phyloP scores from a whole-genome alignment of 202 grass and related monocot species.

The Elaeis oleifera region DNA sequence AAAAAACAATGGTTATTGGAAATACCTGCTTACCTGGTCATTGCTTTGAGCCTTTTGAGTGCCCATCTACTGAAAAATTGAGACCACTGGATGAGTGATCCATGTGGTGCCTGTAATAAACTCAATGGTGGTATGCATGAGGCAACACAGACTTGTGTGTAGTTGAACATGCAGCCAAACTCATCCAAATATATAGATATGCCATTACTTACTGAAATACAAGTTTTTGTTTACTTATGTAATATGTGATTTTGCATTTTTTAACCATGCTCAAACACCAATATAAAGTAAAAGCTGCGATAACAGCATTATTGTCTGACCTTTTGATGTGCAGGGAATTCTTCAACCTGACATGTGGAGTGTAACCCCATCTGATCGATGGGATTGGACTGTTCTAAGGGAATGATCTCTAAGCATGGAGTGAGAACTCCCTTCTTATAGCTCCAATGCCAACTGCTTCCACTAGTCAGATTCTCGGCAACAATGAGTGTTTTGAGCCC shows the following conservation, averaged over 20 bases:
- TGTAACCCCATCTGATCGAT: slow-evolving; percentile 56
- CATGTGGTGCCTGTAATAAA: too few relatives aligned
- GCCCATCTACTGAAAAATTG: too few relatives aligned
- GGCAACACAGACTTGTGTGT: too few relatives aligned
- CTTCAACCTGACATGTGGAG: slow-evolving; percentile 97
- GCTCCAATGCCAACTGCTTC: slow-evolving; percentile 99
- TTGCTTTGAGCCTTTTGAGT: too few relatives aligned
- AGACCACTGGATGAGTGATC: too few relatives aligned
- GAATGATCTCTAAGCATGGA: slow-evolving; percentile 67
- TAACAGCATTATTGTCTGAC: not conserved
- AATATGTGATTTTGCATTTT: not conserved
- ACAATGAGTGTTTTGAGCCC: slow-evolving; percentile 96
- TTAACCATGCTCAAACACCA: not conserved
- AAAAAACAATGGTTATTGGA: too few relatives aligned
- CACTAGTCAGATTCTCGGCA: slow-evolving; percentile 98
- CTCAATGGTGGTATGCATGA: too few relatives aligned
- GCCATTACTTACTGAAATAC: too few relatives aligned
- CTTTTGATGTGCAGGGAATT: slow-evolving; percentile 48
- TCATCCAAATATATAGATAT: too few relatives aligned
- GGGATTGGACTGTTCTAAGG: slow-evolving; percentile 73
- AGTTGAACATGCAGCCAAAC: too few relatives aligned
- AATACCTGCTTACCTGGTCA: too few relatives aligned
- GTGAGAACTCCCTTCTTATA: slow-evolving; percentile 85
- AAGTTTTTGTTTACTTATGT: not conserved
- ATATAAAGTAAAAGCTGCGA: not conserved